Conservation (phyloP, 257 asterid genomes). For the Przewalskia tangutica region DNA sequence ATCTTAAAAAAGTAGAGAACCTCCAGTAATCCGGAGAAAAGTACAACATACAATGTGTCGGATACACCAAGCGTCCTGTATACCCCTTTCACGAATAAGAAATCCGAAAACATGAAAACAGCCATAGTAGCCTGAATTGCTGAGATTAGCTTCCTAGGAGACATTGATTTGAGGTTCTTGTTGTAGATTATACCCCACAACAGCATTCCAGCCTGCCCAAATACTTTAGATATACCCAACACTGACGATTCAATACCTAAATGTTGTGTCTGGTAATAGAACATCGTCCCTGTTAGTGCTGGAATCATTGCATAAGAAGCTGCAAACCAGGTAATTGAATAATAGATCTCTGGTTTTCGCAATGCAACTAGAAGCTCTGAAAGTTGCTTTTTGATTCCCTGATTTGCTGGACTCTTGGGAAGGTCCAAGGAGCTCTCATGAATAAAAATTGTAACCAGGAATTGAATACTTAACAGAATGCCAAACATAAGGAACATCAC, state of each 20-base stretch:
- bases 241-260: conserved; percentile 66
- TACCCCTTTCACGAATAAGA: conserved; percentile 65
- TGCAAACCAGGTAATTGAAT: conserved; percentile 68
- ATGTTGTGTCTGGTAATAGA: conserved; percentile 85
- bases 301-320: conserved; percentile 76
- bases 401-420: conserved; percentile 42
- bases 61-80: conserved; percentile 60
- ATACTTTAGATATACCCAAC: conserved; percentile 80
- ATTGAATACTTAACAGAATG: conserved; percentile 48
- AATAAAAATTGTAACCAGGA: conserved; percentile 45
- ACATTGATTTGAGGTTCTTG: conserved; percentile 43
- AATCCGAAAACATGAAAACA: conserved; percentile 57
- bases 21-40: conserved; percentile 79
- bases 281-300: conserved; percentile 82
- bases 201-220: conserved; percentile 89
- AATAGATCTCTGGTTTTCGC: conserved; percentile 50
- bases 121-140: conserved; percentile 67
- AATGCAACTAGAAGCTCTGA: conserved; percentile 54
- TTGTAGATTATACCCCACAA: conserved; percentile 77
- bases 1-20: conserved; percentile 69
- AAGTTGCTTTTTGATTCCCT: conserved; percentile 42
- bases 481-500: conserved; percentile 51
- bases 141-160: conserved; percentile 57
- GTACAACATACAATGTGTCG: conserved; percentile 53
- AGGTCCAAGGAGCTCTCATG: conserved; percentile 60